Conservation (phyloP, 805 yeast species). For the Wickerhamiella slavikovae region DNA sequence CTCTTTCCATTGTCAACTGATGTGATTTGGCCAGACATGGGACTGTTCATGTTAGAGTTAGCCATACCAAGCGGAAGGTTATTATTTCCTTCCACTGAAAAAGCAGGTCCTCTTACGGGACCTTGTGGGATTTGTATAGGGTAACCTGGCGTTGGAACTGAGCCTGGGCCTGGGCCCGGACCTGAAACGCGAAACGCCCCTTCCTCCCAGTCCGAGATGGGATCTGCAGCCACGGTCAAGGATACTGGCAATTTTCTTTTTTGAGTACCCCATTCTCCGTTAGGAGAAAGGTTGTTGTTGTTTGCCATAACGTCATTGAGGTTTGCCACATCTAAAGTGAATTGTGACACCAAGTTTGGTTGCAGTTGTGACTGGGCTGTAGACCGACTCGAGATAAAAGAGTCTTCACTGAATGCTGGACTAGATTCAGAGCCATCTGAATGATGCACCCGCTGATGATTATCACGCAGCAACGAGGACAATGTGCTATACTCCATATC, state of each 20-base stretch:
- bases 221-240: too few species aligned
- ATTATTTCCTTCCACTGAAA: too few species aligned
- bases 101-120: too few species aligned
- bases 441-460: background rate
- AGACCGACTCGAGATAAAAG: background rate
- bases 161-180: too few species aligned
- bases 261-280: constrained; percentile 9
- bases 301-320: background rate
- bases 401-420: constrained; percentile 10
- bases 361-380: background rate
- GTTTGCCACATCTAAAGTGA: constrained; percentile 6
- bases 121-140: too few species aligned
- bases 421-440: constrained; percentile 2
- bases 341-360: constrained; percentile 2
- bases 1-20: too few species aligned
- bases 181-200: too few species aligned
- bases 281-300: constrained; percentile 3
- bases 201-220: too few species aligned
- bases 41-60: too few species aligned
- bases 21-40: too few species aligned
- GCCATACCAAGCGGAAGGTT: too few species aligned
- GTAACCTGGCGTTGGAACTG: too few species aligned
- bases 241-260: constrained; percentile 12
- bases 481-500: constrained; percentile 19
- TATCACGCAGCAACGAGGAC: constrained; percentile 14